Percentiles rank a stretch among this genome's conserved stretches.
These are phyloP conservation scores for Ceratobasidium sp. DNA, from an alignment of 1,284 basidiomycete species.

Conservation along the genomic window DNA sequence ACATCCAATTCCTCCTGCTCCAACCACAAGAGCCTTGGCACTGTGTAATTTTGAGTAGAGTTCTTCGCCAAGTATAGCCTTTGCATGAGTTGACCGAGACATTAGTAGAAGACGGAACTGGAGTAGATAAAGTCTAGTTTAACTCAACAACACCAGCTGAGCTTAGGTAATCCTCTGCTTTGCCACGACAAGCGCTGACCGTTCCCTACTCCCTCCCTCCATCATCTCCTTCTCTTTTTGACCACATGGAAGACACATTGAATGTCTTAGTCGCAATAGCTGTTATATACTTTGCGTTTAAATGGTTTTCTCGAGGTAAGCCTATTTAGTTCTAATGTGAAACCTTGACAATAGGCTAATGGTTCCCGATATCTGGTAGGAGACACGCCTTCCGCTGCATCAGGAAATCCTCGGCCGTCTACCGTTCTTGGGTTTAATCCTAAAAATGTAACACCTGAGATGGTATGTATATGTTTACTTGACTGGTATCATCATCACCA, in stretches of 20 bases:
- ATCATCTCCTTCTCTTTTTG: conserved; percentile 16
- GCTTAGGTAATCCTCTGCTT: conserved; percentile 4
- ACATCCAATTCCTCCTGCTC: conserved; percentile 97
- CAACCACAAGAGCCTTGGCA: conserved; percentile 81
- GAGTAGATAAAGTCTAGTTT: conserved; percentile 2
- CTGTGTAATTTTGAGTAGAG: conserved; percentile 41
- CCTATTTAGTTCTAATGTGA: conserved; percentile 50
- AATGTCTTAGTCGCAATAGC: conserved; percentile 84
- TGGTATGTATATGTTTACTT: conserved; percentile 64
- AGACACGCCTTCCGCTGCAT: conserved; percentile 26
- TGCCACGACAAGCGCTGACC: conserved; percentile 32
- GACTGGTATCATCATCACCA: neutral
- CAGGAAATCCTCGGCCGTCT: conserved; percentile 40
- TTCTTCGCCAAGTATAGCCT: conserved; percentile 45
- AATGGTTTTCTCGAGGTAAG: conserved; percentile 76
- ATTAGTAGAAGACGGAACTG: neutral
- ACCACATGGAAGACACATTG: conserved; percentile 78
- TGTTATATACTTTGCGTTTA: conserved; percentile 78
- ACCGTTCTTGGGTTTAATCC: conserved; percentile 75
- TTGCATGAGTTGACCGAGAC: conserved; percentile 34
- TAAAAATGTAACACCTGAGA: conserved; percentile 78
- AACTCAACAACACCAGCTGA: neutral
- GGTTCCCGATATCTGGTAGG: neutral
- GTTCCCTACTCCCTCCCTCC: neutral
- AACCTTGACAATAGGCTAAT: neutral